Evolutionary conservation across 768 basidiomycete species (phyloP).

Genomic region (Leucogyrophana mollusca): DNA sequence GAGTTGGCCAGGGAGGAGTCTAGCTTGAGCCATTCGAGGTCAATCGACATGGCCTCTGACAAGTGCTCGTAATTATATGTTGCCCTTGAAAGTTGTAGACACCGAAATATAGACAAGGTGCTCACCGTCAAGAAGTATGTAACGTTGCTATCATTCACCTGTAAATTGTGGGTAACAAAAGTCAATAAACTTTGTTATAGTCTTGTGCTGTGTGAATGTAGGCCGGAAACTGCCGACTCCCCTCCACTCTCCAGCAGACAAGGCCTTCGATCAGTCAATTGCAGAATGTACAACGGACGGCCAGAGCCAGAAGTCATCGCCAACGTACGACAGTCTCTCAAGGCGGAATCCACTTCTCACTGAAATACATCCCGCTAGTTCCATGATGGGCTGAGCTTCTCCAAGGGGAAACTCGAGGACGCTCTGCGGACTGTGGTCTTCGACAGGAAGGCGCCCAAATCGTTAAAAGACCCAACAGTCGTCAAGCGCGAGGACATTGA

Average conservation of each 20-base stretch:
- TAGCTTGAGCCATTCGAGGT: conserved; percentile 89
- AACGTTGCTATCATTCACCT: no score
- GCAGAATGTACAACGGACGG: conserved; percentile 5
- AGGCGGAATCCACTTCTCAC: no score
- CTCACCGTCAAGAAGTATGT: no score
- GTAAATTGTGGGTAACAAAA: no score
- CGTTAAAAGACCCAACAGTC: conserved; percentile 24
- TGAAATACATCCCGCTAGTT: conserved; percentile 36
- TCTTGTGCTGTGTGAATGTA: not conserved
- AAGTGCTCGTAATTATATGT: no score
- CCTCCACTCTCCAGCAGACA: not conserved
- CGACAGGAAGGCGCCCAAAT: conserved; percentile 54
- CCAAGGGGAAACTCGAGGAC: conserved; percentile 30
- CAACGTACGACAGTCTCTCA: conserved; percentile 2
- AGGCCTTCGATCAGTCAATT: not conserved
- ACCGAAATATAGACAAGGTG: no score
- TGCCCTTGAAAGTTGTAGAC: no score
- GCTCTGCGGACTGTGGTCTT: conserved; percentile 52
- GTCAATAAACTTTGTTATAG: no score
- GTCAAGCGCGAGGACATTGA: conserved; percentile 29
- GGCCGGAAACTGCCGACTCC: not conserved
- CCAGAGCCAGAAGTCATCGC: conserved; percentile 10
- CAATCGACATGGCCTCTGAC: conserved; percentile 78
- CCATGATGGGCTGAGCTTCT: conserved; percentile 49
- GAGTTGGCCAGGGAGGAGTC: conserved; percentile 67